Conservation (phyloP, 2,329 filamentous ascomycete species). For the Xylaria sp. region DNA sequence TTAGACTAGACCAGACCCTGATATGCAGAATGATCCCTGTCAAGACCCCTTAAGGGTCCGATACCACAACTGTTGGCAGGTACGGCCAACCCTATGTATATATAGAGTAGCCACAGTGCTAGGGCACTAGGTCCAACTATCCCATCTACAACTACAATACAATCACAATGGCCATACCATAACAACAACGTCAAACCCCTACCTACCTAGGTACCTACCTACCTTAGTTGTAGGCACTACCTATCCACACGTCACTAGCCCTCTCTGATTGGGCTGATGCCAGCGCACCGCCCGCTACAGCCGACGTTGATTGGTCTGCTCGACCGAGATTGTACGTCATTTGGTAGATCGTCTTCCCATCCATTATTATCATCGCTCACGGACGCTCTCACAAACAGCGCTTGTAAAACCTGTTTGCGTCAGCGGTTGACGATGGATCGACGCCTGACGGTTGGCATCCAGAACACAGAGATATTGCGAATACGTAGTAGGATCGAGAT, state of each 20-base stretch:
- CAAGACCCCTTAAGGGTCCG: not conserved
- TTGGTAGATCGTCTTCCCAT: slow-evolving; percentile 30
- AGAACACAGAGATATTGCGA: not conserved
- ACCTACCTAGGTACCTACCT: too few species aligned
- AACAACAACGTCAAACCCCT: too few species aligned
- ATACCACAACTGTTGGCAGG: too few species aligned
- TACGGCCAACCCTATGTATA: too few species aligned
- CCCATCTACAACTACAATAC: too few species aligned
- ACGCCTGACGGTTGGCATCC: slow-evolving; percentile 10
- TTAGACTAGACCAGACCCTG: slow-evolving; percentile 10
- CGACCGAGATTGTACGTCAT: slow-evolving; percentile 37
- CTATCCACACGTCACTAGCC: slow-evolving; percentile 28
- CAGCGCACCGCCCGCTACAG: not conserved
- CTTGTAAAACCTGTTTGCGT: slow-evolving; percentile 35
- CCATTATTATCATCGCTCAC: not conserved
- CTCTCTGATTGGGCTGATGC: slow-evolving; percentile 30
- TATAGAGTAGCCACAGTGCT: too few species aligned
- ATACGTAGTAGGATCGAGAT: slow-evolving; percentile 20
- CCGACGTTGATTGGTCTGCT: slow-evolving; percentile 29
- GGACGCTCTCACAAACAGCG: not conserved
- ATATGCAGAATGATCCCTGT: slow-evolving; percentile 16
- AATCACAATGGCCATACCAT: too few species aligned
- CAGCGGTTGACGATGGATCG: slow-evolving; percentile 17
- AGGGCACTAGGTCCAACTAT: too few species aligned
- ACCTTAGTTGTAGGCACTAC: too few species aligned